These are phyloP conservation scores for Hymenoscyphus linearis DNA, from an alignment of 2,329 filamentous ascomycete genomes.

Conservation along the genomic window DNA sequence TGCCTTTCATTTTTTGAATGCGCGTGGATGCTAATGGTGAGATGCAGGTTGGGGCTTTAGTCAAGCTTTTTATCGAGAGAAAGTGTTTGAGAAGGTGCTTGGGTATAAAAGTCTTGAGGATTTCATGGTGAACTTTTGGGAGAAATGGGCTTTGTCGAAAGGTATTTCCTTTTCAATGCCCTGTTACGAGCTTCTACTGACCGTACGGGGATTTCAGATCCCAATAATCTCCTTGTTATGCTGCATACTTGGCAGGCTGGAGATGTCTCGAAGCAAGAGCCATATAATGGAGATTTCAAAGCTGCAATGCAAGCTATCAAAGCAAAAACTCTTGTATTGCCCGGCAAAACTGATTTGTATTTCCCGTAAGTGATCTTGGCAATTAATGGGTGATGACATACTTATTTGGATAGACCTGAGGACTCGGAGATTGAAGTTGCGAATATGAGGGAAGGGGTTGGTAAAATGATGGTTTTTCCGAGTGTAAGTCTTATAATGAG, in stretches of 20 bases:
- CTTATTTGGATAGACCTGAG: constrained; percentile 50
- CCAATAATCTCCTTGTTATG: constrained; percentile 71
- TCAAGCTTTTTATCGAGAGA: constrained; percentile 71
- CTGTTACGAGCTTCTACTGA: no score
- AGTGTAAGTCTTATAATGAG: constrained; percentile 28
- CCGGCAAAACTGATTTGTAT: constrained; percentile 70
- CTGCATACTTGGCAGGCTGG: constrained; percentile 73
- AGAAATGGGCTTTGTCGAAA: constrained; percentile 66
- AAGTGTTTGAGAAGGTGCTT: constrained; percentile 58
- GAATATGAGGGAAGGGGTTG: constrained; percentile 55
- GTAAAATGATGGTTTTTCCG: constrained; percentile 49
- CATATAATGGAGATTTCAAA: constrained; percentile 62
- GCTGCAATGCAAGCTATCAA: constrained; percentile 64
- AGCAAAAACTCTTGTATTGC: constrained; percentile 66
- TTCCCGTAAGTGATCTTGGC: constrained; percentile 53
- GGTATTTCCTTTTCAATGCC: constrained; percentile 32
- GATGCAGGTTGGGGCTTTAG: constrained; percentile 62
- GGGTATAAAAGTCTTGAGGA: constrained; percentile 65
- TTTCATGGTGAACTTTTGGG: constrained; percentile 73
- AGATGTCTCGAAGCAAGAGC: constrained; percentile 63
- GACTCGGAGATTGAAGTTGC: constrained; percentile 70
- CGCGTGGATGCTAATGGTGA: background rate
- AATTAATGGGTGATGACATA: background rate
- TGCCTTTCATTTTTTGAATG: constrained; percentile 32
- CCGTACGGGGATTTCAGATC: constrained; percentile 41